phyloP scores from a whole-genome alignment of 257 asterid genomes.

The Solanum virginianum region DNA sequence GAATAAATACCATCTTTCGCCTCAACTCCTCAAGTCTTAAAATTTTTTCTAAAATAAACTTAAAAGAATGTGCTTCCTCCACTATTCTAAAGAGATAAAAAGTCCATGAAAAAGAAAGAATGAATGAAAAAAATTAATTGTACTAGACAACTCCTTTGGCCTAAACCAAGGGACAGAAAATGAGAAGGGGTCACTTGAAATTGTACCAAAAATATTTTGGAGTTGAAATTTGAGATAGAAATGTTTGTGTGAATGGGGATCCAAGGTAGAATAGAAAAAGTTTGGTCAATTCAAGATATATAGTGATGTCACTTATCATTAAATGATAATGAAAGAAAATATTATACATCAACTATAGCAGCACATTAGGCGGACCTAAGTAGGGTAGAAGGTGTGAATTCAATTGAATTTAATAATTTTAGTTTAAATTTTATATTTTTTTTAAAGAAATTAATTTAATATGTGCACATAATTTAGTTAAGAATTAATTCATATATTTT shows the following conservation, averaged over 20 bases:
- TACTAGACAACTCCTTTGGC: not conserved
- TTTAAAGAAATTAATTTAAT: not conserved
- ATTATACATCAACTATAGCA: not conserved
- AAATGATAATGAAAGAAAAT: conserved; percentile 4
- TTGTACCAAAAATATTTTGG: not conserved
- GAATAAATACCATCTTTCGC: not conserved
- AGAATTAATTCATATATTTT: no score
- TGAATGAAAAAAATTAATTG: not conserved
- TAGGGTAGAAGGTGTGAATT: not conserved
- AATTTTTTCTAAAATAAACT: not conserved
- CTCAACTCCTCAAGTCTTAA: not conserved
- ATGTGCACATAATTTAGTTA: not conserved
- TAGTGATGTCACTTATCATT: not conserved
- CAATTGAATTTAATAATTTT: not conserved
- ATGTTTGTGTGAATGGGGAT: conserved; percentile 13
- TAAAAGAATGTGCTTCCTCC: not conserved
- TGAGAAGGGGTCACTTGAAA: not conserved
- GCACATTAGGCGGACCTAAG: not conserved
- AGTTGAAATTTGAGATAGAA: not conserved
- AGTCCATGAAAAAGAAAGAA: not conserved
- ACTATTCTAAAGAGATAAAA: not conserved
- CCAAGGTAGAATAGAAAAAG: not conserved
- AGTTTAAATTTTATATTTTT: not conserved
- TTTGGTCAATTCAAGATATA: conserved; percentile 5
- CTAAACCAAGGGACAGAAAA: not conserved